These are phyloP conservation scores for Colletotrichum filicis DNA, from an alignment of 2,329 filamentous ascomycete genomes.

Conservation along the genomic window DNA sequence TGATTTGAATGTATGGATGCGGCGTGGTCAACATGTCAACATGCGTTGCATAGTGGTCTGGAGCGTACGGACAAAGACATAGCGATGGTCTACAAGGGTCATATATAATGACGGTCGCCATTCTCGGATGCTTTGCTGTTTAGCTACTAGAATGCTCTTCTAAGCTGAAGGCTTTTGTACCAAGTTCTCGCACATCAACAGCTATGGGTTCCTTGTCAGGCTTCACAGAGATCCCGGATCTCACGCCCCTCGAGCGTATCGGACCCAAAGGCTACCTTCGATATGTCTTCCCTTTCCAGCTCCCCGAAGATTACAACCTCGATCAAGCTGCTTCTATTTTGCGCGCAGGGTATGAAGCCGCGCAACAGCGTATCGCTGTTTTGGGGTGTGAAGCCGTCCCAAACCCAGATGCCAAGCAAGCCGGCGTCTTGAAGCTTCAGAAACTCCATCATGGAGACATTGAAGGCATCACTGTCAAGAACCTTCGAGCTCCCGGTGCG, in stretches of 20 bases:
- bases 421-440: slow-evolving; percentile 45
- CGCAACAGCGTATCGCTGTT: slow-evolving; percentile 42
- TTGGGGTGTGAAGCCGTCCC: slow-evolving; percentile 46
- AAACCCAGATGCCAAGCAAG: slow-evolving; percentile 43
- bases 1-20: background rate
- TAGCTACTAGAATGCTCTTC: too few species aligned
- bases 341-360: slow-evolving; percentile 43
- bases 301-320: slow-evolving; percentile 44
- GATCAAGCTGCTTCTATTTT: slow-evolving; percentile 41
- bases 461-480: slow-evolving; percentile 41
- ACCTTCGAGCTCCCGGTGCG: slow-evolving; percentile 38
- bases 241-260: slow-evolving; percentile 43
- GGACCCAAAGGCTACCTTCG: slow-evolving; percentile 44
- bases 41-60: background rate
- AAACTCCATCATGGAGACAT: slow-evolving; percentile 39
- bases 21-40: background rate
- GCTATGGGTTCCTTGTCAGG: slow-evolving; percentile 16
- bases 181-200: background rate
- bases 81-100: background rate
- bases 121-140: too few species aligned
- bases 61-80: background rate
- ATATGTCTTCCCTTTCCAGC: slow-evolving; percentile 46
- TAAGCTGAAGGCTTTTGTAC: background rate
- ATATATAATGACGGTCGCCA: background rate
- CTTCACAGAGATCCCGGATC: slow-evolving; percentile 37